A percentile compares a stretch with the other conserved stretches of the same genome.
Conservation (phyloP, 2,329 filamentous ascomycete species). For the Dothideomycetes sp. region DNA sequence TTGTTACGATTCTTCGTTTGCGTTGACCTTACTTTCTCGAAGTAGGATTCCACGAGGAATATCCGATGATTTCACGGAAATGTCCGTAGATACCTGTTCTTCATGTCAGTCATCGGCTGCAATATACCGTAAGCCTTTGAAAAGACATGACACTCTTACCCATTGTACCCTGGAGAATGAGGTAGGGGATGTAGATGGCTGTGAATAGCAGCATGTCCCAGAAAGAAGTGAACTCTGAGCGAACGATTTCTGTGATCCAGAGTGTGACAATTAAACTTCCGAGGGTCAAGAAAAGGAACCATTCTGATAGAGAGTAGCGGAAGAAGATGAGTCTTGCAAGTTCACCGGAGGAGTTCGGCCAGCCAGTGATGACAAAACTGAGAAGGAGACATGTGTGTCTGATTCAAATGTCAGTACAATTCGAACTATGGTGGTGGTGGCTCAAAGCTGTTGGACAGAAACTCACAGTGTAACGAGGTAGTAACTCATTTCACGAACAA, state of each 20-base stretch:
- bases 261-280: slow-evolving; percentile 37
- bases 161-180: slow-evolving; percentile 37
- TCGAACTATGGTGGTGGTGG: no score
- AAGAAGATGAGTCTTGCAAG: slow-evolving; percentile 38
- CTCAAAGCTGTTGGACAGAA: no score
- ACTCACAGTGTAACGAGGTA: slow-evolving; percentile 38
- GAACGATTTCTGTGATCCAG: slow-evolving; percentile 38
- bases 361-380: slow-evolving; percentile 38
- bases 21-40: slow-evolving; percentile 25
- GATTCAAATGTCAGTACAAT: neutral
- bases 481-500: slow-evolving; percentile 39
- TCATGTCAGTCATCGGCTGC: no score
- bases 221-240: slow-evolving; percentile 37
- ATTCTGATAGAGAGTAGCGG: slow-evolving; percentile 39
- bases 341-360: slow-evolving; percentile 30
- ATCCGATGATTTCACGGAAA: slow-evolving; percentile 37
- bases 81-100: slow-evolving; percentile 36
- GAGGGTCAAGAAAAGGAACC: slow-evolving; percentile 32
- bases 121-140: no score
- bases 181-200: slow-evolving; percentile 35
- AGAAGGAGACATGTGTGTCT: slow-evolving; percentile 37
- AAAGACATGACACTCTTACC: slow-evolving; percentile 24
- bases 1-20: no score
- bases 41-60: slow-evolving; percentile 42
- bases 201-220: slow-evolving; percentile 36